Evolutionary conservation across 495 filamentous ascomycete species (phyloP).

Genomic region (Daldinia vernicosa): DNA sequence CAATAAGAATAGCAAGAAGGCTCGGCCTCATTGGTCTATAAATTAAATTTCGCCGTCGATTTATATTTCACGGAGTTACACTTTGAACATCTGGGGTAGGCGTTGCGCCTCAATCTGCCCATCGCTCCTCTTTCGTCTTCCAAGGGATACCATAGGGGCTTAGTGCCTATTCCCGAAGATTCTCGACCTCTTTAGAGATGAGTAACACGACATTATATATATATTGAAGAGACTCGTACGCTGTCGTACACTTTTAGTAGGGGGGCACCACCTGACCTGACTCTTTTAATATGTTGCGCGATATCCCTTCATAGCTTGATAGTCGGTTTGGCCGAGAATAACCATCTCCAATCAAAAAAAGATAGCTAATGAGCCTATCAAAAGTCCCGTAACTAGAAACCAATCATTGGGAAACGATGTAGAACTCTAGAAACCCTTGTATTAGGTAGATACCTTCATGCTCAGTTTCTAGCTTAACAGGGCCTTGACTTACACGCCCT

Average conservation of each 20-base stretch:
- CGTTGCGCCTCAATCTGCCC: constrained; percentile 34
- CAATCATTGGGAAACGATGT: constrained; percentile 12
- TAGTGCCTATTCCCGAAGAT: constrained; percentile 27
- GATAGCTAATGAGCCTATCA: constrained; percentile 32
- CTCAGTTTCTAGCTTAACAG: constrained; percentile 12
- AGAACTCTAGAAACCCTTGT: constrained; percentile 17
- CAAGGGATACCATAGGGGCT: constrained; percentile 22
- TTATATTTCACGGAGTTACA: constrained; percentile 30
- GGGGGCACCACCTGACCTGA: constrained; percentile 33
- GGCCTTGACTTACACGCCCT: constrained; percentile 3
- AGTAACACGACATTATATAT: constrained; percentile 26
- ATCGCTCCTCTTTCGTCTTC: constrained; percentile 31
- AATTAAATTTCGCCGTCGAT: constrained; percentile 43
- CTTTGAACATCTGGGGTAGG: constrained; percentile 25
- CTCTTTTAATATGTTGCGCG: constrained; percentile 38
- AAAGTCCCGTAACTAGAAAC: constrained; percentile 10
- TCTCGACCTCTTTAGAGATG: constrained; percentile 29
- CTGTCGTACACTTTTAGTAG: constrained; percentile 10
- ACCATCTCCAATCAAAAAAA: constrained; percentile 32
- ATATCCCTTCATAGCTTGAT: constrained; percentile 15
- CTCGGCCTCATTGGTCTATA: constrained; percentile 40
- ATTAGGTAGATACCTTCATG: constrained; percentile 4
- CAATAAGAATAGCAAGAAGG: constrained; percentile 29
- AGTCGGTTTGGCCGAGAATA: constrained; percentile 27
- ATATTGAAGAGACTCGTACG: constrained; percentile 17